Percentiles rank a stretch among this genome's conserved stretches.
These are phyloP conservation scores for Myxozyma sirexii DNA, from an alignment of 805 yeast genomes.

Conservation along the genomic window DNA sequence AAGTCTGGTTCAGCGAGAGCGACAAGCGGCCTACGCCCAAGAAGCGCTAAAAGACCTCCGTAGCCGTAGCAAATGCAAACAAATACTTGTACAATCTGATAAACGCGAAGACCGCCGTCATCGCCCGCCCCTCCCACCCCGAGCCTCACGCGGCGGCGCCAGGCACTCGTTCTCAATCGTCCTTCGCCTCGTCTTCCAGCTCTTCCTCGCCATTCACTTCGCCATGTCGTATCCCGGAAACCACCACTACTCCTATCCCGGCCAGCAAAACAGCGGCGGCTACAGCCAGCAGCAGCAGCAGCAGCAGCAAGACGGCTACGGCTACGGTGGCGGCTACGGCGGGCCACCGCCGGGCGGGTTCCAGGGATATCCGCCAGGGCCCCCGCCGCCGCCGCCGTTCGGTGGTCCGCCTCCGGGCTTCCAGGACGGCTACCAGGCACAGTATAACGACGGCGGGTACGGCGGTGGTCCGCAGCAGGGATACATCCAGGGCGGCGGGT, in stretches of 20 bases:
- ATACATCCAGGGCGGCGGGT: constrained; percentile 5
- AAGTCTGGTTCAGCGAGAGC: constrained; percentile 18
- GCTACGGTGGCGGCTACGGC: constrained; percentile 21
- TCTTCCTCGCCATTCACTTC: too few species aligned
- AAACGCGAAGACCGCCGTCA: too few species aligned
- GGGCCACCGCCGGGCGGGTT: constrained; percentile 17
- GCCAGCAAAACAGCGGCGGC: constrained; percentile 25
- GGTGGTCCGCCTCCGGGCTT: constrained; percentile 13
- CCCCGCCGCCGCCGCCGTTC: constrained; percentile 39
- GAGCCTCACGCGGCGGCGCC: constrained; percentile 9
- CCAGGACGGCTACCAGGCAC: constrained; percentile 3
- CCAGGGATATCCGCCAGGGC: constrained; percentile 37
- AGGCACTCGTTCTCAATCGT: background rate
- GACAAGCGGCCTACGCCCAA: background rate
- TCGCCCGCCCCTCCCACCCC: too few species aligned
- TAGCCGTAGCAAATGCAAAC: background rate
- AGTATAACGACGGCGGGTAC: constrained; percentile 1
- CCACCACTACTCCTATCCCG: constrained; percentile 41
- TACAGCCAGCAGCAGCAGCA: background rate
- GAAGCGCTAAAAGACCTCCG: background rate
- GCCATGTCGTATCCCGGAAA: constrained; percentile 44
- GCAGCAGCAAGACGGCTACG: constrained; percentile 2
- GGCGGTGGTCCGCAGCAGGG: constrained; percentile 2
- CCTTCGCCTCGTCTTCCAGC: background rate
- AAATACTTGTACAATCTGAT: too few species aligned